Evolutionary conservation across 306 rosid genomes (phyloP), one percentile per base, ranked within the genome.

Genomic region (Cicer arietinum): DNA sequence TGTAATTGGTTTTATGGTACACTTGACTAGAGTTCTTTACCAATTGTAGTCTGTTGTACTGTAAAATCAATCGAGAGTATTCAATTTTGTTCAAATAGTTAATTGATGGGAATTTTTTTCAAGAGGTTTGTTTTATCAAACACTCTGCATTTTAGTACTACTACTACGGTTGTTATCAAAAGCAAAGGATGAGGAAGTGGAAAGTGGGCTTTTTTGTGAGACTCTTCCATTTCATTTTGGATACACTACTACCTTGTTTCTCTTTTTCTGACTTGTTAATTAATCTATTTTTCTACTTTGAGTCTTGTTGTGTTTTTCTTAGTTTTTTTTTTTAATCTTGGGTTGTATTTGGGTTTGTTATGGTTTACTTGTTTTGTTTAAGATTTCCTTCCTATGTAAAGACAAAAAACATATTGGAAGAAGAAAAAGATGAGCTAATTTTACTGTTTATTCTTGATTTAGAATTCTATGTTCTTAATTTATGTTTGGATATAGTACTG

Each of bases 151-250:
- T 35, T 35, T 37, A 60, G 10, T 60, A 60, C 45, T 60, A 60
- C 10, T 60, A 17, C 17, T 60, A 60, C 17, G 35, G 8, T 64
- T 43, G 40, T 64, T 43, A 64, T 4, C 68, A 60, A 69, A 48
- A 25, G 47, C 11, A 20, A 42, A 2, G 75, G 42, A 1, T 10
- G 79, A 56, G 78, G 65, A 76, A 65, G 16, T 44, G 71, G 79
- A 43, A 44, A 47, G 47, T 69, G 10, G 71, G 17, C 5, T 76
- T 74, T 72, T 67, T 76, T 59, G 8, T 53, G 66, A 80, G 67
- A 76, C 80, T 20, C 82, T 67, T 71, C 82, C 4, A 5, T 63
- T 69, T 75, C 66, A 58, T 83, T 79, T 76, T 80, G 80, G 67
- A 74, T 25, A 81, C 62, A 41, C 10, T 54, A 42, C 25, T 42